Conservation (phyloP, 2,329 filamentous ascomycete genomes). For the Epichloe typhina region DNA sequence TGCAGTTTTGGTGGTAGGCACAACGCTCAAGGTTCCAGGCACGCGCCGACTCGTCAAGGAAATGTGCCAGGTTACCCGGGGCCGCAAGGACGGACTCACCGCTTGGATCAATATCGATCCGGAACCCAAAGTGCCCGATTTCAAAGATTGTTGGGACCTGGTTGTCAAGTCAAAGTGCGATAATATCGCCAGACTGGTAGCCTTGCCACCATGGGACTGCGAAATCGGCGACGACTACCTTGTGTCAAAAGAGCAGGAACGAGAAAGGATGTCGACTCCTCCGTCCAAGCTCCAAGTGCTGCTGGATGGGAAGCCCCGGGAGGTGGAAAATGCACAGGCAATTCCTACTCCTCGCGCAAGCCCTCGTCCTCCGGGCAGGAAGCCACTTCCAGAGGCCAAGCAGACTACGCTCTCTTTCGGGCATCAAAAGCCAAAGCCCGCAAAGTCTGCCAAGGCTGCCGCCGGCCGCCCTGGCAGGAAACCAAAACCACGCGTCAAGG, state of each 20-base stretch:
- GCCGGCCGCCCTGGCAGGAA: conserved; percentile 20
- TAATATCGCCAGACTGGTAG: conserved; percentile 64
- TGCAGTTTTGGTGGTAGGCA: conserved; percentile 87
- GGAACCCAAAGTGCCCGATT: conserved; percentile 67
- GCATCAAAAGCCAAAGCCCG: conserved; percentile 10
- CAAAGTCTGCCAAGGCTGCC: conserved; percentile 10
- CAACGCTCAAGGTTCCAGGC: conserved; percentile 88
- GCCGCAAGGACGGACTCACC: conserved; percentile 69
- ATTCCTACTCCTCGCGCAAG: conserved; percentile 47
- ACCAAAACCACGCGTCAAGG: conserved; percentile 20
- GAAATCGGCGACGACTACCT: conserved; percentile 38
- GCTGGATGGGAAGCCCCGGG: conserved; percentile 23
- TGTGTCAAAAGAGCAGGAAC: conserved; percentile 31
- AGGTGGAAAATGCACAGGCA: conserved; percentile 29
- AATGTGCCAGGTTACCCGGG: conserved; percentile 76
- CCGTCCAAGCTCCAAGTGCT: conserved; percentile 10
- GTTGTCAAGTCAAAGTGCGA: conserved; percentile 81
- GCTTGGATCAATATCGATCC: conserved; percentile 91
- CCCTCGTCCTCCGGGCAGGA: conserved; percentile 36
- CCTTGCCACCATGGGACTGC: conserved; percentile 44
- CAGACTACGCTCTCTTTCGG: conserved; percentile 39
- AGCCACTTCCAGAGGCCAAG: conserved; percentile 29
- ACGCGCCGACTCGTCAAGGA: conserved; percentile 82
- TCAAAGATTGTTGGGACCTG: conserved; percentile 88
- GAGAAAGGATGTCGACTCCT: conserved; percentile 21